A percentile compares a stretch with the other conserved stretches of the same genome.
Evolutionary conservation across 1,139 yeast species (phyloP).

Genomic region (Yamadazyma membranifaciens): DNA sequence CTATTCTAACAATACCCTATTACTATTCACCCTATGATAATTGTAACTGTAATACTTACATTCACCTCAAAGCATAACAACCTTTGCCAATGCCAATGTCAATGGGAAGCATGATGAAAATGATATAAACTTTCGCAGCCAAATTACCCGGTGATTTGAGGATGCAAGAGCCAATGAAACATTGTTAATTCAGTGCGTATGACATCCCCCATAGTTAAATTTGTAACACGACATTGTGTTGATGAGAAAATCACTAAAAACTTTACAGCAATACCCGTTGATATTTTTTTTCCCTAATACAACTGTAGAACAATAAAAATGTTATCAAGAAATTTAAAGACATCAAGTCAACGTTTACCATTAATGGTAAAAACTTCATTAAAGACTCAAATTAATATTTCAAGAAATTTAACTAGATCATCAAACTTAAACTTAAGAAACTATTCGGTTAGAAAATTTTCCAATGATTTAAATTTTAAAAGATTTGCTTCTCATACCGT

Average conservation of each 20-base stretch:
- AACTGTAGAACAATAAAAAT: conserved; percentile 9
- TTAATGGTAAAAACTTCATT: conserved; percentile 12
- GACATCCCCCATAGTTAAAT: neutral
- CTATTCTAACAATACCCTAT: no score
- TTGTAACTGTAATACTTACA: no score
- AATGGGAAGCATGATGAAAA: no score
- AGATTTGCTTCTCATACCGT: conserved; percentile 54
- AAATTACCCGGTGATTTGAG: conserved; percentile 4
- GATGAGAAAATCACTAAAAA: conserved; percentile 2
- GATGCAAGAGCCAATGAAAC: conserved; percentile 2
- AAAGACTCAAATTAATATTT: conserved; percentile 12
- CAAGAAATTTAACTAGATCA: conserved; percentile 6
- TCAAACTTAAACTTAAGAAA: neutral
- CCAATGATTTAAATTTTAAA: conserved; percentile 14
- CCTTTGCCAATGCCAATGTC: no score
- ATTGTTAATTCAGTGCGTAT: neutral
- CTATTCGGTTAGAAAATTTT: conserved; percentile 3
- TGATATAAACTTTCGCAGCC: conserved; percentile 1
- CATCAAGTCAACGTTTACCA: conserved; percentile 20
- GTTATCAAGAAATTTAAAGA: conserved; percentile 24
- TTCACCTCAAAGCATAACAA: no score
- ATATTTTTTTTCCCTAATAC: conserved; percentile 1
- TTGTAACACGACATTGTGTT: conserved; percentile 4
- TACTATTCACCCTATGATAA: no score
- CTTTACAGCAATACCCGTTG: conserved; percentile 1